Percentiles rank a stretch among this genome's conserved stretches.
Conservation (phyloP, 2,329 filamentous ascomycete genomes). For the Exophiala sideris region DNA sequence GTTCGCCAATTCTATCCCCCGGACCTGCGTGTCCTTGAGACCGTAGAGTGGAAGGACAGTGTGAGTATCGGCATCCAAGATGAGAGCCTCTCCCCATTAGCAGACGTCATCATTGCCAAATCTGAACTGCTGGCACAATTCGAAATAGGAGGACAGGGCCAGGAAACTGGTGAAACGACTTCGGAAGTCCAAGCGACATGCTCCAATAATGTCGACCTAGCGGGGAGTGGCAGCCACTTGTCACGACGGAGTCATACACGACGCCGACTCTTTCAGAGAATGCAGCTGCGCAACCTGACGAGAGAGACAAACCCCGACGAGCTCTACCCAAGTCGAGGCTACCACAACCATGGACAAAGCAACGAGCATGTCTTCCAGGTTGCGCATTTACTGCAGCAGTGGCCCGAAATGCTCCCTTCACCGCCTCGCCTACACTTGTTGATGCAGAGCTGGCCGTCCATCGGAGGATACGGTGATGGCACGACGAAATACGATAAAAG, state of each 20-base stretch:
- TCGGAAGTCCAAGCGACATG: too few relatives aligned
- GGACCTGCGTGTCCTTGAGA: constrained; percentile 45
- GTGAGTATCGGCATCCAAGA: constrained; percentile 48
- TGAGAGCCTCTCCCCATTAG: constrained; percentile 3
- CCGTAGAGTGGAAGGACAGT: constrained; percentile 40
- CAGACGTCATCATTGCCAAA: constrained; percentile 35
- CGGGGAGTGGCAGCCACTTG: not conserved
- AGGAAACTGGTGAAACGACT: constrained; percentile 1
- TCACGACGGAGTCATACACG: not conserved
- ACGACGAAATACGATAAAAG: not conserved
- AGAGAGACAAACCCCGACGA: constrained; percentile 17
- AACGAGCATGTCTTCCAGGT: constrained; percentile 10
- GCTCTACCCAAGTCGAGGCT: constrained; percentile 2
- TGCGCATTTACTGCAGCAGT: constrained; percentile 3
- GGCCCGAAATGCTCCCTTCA: constrained; percentile 6
- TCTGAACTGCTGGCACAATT: constrained; percentile 36
- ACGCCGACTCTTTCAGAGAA: not conserved
- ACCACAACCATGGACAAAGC: not conserved
- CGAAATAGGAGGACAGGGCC: constrained; percentile 33
- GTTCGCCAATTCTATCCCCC: constrained; percentile 8
- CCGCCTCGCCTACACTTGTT: not conserved
- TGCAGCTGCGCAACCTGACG: constrained; percentile 8
- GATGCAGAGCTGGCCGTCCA: constrained; percentile 7
- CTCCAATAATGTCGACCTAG: too few relatives aligned
- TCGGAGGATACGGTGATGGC: constrained; percentile 19